Conservation (phyloP, 139 green algal genomes). For the Chlamydomonas sp. region DNA sequence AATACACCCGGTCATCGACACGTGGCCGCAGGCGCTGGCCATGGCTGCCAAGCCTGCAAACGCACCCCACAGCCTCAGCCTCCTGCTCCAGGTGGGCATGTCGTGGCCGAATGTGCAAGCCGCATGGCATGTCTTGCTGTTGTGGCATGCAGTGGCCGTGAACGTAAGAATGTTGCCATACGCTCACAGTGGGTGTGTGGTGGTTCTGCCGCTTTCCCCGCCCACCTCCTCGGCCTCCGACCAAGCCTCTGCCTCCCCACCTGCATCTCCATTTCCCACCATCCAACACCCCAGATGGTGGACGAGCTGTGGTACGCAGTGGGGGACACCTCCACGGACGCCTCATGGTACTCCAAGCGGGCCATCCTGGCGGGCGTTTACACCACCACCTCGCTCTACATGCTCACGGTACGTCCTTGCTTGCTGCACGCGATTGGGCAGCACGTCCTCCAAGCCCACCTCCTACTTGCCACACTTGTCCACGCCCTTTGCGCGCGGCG, state of each 20-base stretch:
- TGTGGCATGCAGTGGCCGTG: too few species aligned
- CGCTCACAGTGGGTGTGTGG: too few species aligned
- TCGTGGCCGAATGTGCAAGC: neutral
- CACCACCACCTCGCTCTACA: slow-evolving; percentile 76
- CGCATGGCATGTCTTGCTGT: neutral
- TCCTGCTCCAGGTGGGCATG: slow-evolving; percentile 35
- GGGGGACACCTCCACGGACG: slow-evolving; percentile 73
- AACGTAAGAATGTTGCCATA: too few species aligned
- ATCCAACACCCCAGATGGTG: neutral
- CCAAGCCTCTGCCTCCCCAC: too few species aligned
- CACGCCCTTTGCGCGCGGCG: too few species aligned
- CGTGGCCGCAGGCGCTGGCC: slow-evolving; percentile 57
- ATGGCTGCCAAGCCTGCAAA: slow-evolving; percentile 63
- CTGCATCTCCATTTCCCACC: neutral
- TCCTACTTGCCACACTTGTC: too few species aligned
- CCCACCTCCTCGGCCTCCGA: too few species aligned
- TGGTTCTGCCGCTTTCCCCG: too few species aligned
- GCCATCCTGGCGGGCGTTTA: slow-evolving; percentile 69
- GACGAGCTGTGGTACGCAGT: slow-evolving; percentile 66
- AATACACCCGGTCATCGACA: slow-evolving; percentile 60
- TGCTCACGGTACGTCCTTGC: slow-evolving; percentile 64
- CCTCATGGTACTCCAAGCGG: slow-evolving; percentile 78
- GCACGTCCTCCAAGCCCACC: too few species aligned
- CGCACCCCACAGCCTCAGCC: slow-evolving; percentile 38
- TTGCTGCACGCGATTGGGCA: too few species aligned